phyloP scores from a whole-genome alignment of 306 rosid genomes.

The Senna tora region DNA sequence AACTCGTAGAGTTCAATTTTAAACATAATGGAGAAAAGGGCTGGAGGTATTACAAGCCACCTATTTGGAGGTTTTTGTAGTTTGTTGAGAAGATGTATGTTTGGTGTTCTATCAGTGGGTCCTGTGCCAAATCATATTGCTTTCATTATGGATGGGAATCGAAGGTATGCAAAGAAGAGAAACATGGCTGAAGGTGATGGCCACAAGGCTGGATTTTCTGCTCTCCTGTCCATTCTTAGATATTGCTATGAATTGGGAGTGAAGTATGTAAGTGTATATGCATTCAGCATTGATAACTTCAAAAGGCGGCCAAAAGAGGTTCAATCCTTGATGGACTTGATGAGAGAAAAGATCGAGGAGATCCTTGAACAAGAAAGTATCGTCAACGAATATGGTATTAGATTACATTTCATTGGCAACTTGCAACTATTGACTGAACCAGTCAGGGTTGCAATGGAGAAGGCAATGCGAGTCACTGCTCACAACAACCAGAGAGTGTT shows the following conservation, averaged over 20 bases:
- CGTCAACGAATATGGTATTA: constrained; percentile 59
- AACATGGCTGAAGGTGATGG: constrained; percentile 59
- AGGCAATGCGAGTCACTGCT: constrained; percentile 70
- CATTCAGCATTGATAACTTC: constrained; percentile 91
- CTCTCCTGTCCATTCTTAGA: constrained; percentile 58
- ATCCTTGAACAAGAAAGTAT: constrained; percentile 58
- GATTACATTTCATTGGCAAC: constrained; percentile 67
- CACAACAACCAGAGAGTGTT: constrained; percentile 55
- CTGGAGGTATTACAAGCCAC: constrained; percentile 30
- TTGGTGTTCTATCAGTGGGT: constrained; percentile 59
- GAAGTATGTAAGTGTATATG: constrained; percentile 65
- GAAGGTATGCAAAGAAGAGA: constrained; percentile 70
- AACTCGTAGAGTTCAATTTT: constrained; percentile 9
- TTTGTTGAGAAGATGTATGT: constrained; percentile 61
- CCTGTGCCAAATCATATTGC: constrained; percentile 77
- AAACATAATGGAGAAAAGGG: constrained; percentile 49
- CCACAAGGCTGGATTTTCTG: constrained; percentile 63
- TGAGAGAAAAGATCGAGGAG: constrained; percentile 71
- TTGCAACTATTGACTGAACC: constrained; percentile 57
- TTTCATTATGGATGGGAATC: constrained; percentile 93
- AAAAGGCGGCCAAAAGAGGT: constrained; percentile 67
- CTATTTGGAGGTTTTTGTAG: constrained; percentile 39
- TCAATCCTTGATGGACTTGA: constrained; percentile 62
- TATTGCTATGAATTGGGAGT: constrained; percentile 81
- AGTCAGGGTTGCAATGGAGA: constrained; percentile 64